These are phyloP conservation scores for Oropetium thomaeum DNA, from an alignment of 176 grass and related monocot species.

Conservation along the genomic window DNA sequence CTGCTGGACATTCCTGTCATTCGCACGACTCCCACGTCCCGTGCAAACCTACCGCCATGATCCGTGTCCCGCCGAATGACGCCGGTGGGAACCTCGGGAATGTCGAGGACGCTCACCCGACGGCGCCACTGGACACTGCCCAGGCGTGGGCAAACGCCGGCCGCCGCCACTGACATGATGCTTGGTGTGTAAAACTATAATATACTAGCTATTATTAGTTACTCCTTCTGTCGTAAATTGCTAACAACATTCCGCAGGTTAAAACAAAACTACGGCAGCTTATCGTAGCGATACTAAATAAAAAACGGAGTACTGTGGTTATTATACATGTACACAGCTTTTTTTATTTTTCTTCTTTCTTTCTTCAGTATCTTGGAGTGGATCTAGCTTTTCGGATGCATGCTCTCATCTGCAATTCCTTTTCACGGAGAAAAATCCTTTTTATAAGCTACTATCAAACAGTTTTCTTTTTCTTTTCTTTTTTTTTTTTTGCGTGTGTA, in stretches of 20 bases:
- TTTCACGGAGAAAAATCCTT: background rate
- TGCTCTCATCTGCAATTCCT: background rate
- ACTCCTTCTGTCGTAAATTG: too few species aligned
- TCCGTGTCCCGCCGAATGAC: background rate
- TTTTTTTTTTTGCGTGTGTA: too few species aligned
- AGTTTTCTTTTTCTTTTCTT: too few species aligned
- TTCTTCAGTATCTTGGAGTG: background rate
- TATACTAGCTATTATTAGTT: background rate
- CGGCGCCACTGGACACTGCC: conserved; percentile 23
- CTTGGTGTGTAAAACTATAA: conserved; percentile 34
- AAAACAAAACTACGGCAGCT: too few species aligned
- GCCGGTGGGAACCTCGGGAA: background rate
- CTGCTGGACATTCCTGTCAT: too few species aligned
- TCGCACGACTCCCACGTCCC: too few species aligned
- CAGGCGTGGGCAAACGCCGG: conserved; percentile 32
- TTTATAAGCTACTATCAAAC: background rate
- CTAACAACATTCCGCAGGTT: too few species aligned
- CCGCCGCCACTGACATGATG: conserved; percentile 27
- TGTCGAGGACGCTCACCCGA: conserved; percentile 20
- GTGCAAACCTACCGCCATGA: too few species aligned
- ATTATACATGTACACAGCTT: background rate
- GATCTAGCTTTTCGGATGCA: background rate
- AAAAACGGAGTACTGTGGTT: too few species aligned
- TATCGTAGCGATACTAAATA: too few species aligned
- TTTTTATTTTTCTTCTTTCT: background rate